phyloP scores from a whole-genome alignment of 805 yeast species.

The Komagataella ulmi region DNA sequence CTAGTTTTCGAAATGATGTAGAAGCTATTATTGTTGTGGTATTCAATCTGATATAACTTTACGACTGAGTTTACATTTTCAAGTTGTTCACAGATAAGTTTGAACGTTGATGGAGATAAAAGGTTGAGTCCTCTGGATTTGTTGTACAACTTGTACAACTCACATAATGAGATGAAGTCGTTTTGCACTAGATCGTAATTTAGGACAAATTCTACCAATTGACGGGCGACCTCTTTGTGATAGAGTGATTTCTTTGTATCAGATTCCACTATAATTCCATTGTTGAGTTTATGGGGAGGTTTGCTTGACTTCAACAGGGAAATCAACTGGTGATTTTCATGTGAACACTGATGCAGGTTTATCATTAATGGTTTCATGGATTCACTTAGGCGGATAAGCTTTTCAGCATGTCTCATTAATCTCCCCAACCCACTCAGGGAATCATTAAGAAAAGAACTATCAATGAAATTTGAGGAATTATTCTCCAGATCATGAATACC shows the following conservation, averaged over 20 bases:
- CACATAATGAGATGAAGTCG: slow-evolving; percentile 48
- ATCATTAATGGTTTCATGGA: slow-evolving; percentile 15
- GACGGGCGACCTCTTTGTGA: slow-evolving; percentile 61
- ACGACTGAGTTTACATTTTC: slow-evolving; percentile 8
- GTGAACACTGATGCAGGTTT: neutral
- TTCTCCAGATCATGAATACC: slow-evolving; percentile 68
- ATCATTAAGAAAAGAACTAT: slow-evolving; percentile 45
- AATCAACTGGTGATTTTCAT: slow-evolving; percentile 12
- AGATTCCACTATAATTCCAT: slow-evolving; percentile 12
- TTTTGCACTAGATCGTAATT: slow-evolving; percentile 31
- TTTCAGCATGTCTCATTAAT: slow-evolving; percentile 66
- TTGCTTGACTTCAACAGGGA: slow-evolving; percentile 15
- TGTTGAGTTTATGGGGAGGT: slow-evolving; percentile 13
- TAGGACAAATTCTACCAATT: slow-evolving; percentile 58
- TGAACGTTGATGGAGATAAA: slow-evolving; percentile 57
- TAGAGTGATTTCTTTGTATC: slow-evolving; percentile 8
- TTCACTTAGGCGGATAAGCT: slow-evolving; percentile 45
- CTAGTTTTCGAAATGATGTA: slow-evolving; percentile 14
- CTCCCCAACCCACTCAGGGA: slow-evolving; percentile 71
- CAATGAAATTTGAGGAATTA: slow-evolving; percentile 37
- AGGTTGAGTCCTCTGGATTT: slow-evolving; percentile 53
- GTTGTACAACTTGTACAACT: slow-evolving; percentile 51
- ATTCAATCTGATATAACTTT: neutral
- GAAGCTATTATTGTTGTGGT: slow-evolving; percentile 3
- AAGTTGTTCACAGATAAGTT: slow-evolving; percentile 12